A percentile compares a stretch with the other conserved stretches of the same genome.
Evolutionary conservation across 306 rosid species (phyloP).

Genomic region (Lagenaria siceraria): DNA sequence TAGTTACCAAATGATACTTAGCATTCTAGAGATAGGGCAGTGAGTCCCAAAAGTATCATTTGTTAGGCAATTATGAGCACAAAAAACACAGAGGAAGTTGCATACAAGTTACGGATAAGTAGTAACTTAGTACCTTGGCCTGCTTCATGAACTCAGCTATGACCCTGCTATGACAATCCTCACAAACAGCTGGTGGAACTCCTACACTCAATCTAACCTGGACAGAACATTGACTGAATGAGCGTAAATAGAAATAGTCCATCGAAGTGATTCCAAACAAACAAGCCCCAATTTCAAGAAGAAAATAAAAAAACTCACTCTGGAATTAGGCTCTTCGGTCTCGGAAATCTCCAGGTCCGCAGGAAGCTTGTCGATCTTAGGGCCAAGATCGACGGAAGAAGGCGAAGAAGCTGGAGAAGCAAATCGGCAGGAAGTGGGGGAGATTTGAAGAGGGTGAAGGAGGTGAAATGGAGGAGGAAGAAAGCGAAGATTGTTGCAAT

Average conservation of each 20-base stretch:
- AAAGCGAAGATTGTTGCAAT: conserved; percentile 12
- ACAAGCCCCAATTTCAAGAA: not conserved
- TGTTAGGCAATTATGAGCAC: too few species aligned
- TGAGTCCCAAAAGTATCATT: too few species aligned
- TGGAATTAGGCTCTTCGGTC: conserved; percentile 54
- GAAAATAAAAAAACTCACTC: conserved; percentile 22
- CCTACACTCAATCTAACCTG: conserved; percentile 75
- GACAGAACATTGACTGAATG: not conserved
- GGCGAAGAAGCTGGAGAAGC: conserved; percentile 29
- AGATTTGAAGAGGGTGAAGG: conserved; percentile 15
- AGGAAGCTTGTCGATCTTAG: conserved; percentile 45
- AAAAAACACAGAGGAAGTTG: not conserved
- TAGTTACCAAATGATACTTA: too few species aligned
- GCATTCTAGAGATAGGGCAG: too few species aligned
- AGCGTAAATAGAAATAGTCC: too few species aligned
- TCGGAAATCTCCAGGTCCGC: conserved; percentile 49
- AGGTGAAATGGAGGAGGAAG: conserved; percentile 23
- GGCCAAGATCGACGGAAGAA: conserved; percentile 26
- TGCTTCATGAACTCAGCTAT: conserved; percentile 62
- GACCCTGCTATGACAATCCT: conserved; percentile 65
- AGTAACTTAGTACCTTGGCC: conserved; percentile 42
- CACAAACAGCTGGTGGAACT: conserved; percentile 69
- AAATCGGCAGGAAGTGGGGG: conserved; percentile 18
- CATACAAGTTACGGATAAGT: not conserved
- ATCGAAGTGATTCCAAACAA: not conserved